A percentile compares a stretch with the other conserved stretches of the same genome.
phyloP scores from a whole-genome alignment of 257 asterid genomes.

The Galeopsis tetrahit region DNA sequence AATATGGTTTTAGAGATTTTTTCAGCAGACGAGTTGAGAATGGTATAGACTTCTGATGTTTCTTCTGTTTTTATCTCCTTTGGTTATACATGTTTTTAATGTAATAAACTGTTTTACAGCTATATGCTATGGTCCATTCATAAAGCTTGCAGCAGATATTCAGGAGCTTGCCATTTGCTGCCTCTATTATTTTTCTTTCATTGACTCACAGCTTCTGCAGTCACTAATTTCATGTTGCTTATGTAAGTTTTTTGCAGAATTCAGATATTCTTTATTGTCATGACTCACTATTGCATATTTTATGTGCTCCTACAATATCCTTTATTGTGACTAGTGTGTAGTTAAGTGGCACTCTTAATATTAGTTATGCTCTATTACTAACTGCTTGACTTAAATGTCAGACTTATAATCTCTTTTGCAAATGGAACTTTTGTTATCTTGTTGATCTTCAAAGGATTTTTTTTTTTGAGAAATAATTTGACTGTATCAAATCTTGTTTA shows the following conservation, averaged over 20 bases:
- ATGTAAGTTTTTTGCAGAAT: slow-evolving; percentile 59
- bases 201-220: slow-evolving; percentile 65
- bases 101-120: slow-evolving; percentile 40
- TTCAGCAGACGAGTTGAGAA: slow-evolving; percentile 53
- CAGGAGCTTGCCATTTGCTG: slow-evolving; percentile 88
- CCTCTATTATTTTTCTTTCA: slow-evolving; percentile 68
- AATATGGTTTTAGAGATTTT: slow-evolving; percentile 50
- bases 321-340: not conserved
- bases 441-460: not conserved
- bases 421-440: not conserved
- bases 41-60: slow-evolving; percentile 43
- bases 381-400: not conserved
- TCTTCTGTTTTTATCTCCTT: slow-evolving; percentile 30
- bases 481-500: not conserved
- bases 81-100: slow-evolving; percentile 35
- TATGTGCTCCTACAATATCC: slow-evolving; percentile 18
- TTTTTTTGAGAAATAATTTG: slow-evolving; percentile 17
- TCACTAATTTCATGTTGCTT: slow-evolving; percentile 84
- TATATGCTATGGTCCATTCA: slow-evolving; percentile 75
- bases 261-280: not conserved
- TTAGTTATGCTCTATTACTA: not conserved
- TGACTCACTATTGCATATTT: not conserved
- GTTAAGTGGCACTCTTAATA: slow-evolving; percentile 19
- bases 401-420: not conserved
- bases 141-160: slow-evolving; percentile 67